These are phyloP conservation scores for Toxicodendron radicans DNA, from an alignment of 345 rosid genomes.

Conservation along the genomic window DNA sequence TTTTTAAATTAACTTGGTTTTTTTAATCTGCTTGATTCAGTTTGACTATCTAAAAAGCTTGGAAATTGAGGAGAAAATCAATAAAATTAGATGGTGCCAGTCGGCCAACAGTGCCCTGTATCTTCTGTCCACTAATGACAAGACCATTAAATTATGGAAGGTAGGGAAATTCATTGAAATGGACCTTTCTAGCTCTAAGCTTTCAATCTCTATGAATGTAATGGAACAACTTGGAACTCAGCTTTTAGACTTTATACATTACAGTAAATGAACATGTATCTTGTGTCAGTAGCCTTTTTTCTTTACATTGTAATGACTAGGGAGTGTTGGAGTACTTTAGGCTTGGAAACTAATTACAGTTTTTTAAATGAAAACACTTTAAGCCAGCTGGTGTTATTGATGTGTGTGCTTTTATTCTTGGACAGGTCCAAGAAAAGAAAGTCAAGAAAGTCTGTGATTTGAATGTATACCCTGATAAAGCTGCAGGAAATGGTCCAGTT, in stretches of 20 bases:
- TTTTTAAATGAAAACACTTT: not conserved
- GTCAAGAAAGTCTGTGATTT: conserved; percentile 77
- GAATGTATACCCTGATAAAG: conserved; percentile 62
- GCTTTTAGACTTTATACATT: not conserved
- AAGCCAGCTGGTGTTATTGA: not conserved
- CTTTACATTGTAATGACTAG: not conserved
- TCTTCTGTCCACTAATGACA: conserved; percentile 87
- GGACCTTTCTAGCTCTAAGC: not conserved
- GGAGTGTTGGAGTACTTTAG: not conserved
- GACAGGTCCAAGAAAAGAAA: conserved; percentile 94
- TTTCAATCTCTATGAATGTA: not conserved
- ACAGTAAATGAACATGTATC: not conserved
- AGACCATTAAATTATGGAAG: conserved; percentile 92
- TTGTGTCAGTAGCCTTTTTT: not conserved
- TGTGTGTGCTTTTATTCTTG: conserved; percentile 15
- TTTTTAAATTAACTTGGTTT: conserved; percentile 15
- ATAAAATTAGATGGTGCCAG: conserved; percentile 95
- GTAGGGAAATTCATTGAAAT: conserved; percentile 36
- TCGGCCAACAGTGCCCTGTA: conserved; percentile 76
- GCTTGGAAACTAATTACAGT: not conserved
- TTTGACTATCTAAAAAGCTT: conserved; percentile 96
- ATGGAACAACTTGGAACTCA: not conserved
- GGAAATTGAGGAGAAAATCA: conserved; percentile 98
- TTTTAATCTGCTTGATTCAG: conserved; percentile 36
- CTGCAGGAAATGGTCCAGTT: conserved; percentile 44